These are phyloP conservation scores for Apiospora hydei DNA, from an alignment of 2,329 filamentous ascomycete genomes.

Conservation along the genomic window DNA sequence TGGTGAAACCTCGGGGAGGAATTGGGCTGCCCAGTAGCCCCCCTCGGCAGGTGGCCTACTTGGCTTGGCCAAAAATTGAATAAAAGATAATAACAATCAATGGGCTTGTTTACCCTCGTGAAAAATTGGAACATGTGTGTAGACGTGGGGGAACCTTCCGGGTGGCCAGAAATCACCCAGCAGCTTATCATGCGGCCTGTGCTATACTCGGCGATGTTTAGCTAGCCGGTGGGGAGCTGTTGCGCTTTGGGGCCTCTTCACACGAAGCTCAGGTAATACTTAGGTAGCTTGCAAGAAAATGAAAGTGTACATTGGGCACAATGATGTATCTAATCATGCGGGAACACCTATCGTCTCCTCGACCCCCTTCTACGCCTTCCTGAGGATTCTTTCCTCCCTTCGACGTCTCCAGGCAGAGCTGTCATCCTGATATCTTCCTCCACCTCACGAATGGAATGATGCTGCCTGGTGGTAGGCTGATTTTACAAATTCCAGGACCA, in stretches of 20 bases:
- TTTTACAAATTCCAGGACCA: background rate
- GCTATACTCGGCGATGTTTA: background rate
- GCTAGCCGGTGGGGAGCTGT: background rate
- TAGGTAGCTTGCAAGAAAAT: background rate
- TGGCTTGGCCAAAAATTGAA: background rate
- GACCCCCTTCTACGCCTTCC: background rate
- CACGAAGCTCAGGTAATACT: background rate
- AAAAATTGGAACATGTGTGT: background rate
- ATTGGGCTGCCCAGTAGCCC: background rate
- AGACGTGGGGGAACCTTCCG: background rate
- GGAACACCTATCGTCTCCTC: slow-evolving; percentile 18
- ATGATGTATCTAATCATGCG: slow-evolving; percentile 22
- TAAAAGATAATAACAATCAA: background rate
- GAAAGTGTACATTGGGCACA: slow-evolving; percentile 21
- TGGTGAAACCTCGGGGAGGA: background rate
- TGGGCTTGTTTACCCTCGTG: background rate
- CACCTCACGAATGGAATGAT: background rate
- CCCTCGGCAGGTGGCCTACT: background rate
- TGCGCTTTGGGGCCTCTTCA: background rate
- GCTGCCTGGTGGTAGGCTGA: background rate
- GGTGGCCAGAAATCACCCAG: background rate
- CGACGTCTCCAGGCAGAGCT: background rate
- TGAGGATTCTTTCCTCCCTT: background rate
- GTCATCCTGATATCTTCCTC: background rate
- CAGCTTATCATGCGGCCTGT: background rate